Percentiles rank a stretch among this genome's conserved stretches.
Evolutionary conservation across 2,329 filamentous ascomycete species (phyloP).

Genomic region (Trichoderma arundinaceum): DNA sequence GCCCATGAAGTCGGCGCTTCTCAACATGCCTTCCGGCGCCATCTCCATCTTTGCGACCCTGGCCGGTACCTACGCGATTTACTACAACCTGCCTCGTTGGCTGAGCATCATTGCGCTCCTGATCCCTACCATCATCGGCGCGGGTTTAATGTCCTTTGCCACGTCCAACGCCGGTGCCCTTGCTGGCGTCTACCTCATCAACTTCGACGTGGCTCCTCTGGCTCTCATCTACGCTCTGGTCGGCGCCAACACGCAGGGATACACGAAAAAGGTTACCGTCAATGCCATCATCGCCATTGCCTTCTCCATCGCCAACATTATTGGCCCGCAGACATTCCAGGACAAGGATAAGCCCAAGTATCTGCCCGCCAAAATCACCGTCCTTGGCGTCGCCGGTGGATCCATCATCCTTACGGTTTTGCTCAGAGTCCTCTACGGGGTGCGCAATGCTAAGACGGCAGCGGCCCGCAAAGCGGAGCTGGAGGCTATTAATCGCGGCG

Average conservation of each 20-base stretch:
- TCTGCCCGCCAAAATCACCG: slow-evolving; percentile 56
- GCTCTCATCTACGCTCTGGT: slow-evolving; percentile 59
- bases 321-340: slow-evolving; percentile 37
- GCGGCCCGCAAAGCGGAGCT: slow-evolving; percentile 40
- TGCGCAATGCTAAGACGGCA: slow-evolving; percentile 48
- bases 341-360: slow-evolving; percentile 56
- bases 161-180: slow-evolving; percentile 41
- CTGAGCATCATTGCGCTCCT: slow-evolving; percentile 38
- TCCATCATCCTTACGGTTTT: slow-evolving; percentile 41
- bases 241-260: slow-evolving; percentile 53
- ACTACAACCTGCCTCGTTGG: slow-evolving; percentile 40
- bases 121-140: slow-evolving; percentile 37
- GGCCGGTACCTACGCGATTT: slow-evolving; percentile 36
- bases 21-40: slow-evolving; percentile 47
- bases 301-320: slow-evolving; percentile 54
- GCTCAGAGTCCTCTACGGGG: slow-evolving; percentile 43
- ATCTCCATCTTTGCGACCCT: slow-evolving; percentile 40
- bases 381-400: slow-evolving; percentile 53
- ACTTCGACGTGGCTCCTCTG: slow-evolving; percentile 58
- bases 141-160: slow-evolving; percentile 40
- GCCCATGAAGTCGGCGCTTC: slow-evolving; percentile 50
- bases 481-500: slow-evolving; percentile 44
- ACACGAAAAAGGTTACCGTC: slow-evolving; percentile 53
- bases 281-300: slow-evolving; percentile 53
- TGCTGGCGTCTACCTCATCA: slow-evolving; percentile 41